Conservation (phyloP, 441 rosid genomes). For the Pelargonium hybrid region DNA sequence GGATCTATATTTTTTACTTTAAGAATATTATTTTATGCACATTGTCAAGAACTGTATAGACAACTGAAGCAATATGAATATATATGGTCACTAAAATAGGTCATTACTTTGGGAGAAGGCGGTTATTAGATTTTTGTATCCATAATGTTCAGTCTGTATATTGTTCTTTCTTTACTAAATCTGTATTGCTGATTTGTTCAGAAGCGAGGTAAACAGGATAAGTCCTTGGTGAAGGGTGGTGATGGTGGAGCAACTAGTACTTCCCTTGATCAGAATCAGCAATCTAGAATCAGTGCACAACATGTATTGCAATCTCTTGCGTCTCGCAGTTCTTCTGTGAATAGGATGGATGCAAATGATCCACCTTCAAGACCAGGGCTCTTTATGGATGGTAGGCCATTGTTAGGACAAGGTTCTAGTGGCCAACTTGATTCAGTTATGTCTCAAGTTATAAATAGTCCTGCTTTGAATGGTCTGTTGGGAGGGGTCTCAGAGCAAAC, state of each 20-base stretch:
- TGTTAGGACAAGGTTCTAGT: constrained; percentile 26
- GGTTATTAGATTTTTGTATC: too few species aligned
- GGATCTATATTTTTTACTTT: not conserved
- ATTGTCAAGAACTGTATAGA: not conserved
- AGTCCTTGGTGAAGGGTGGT: constrained; percentile 24
- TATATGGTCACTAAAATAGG: not conserved
- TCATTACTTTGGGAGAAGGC: not conserved
- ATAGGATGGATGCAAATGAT: constrained; percentile 18
- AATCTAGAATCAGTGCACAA: constrained; percentile 31
- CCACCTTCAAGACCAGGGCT: constrained; percentile 17
- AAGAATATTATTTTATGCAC: not conserved
- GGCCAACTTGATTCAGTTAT: constrained; percentile 41
- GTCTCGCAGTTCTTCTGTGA: constrained; percentile 33
- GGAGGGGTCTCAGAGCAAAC: constrained; percentile 63
- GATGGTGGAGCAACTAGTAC: constrained; percentile 31
- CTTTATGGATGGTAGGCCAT: constrained; percentile 12
- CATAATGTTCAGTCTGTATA: too few species aligned
- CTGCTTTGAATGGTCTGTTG: constrained; percentile 59
- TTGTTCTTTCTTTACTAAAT: not conserved
- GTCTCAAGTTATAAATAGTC: constrained; percentile 65
- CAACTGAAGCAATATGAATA: not conserved
- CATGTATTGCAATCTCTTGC: constrained; percentile 54
- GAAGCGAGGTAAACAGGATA: constrained; percentile 41
- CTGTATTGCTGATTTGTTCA: constrained; percentile 20
- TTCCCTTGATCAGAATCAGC: constrained; percentile 26